Evolutionary conservation across 2,329 filamentous ascomycete species (phyloP).

Genomic region (Ascochyta pisi): DNA sequence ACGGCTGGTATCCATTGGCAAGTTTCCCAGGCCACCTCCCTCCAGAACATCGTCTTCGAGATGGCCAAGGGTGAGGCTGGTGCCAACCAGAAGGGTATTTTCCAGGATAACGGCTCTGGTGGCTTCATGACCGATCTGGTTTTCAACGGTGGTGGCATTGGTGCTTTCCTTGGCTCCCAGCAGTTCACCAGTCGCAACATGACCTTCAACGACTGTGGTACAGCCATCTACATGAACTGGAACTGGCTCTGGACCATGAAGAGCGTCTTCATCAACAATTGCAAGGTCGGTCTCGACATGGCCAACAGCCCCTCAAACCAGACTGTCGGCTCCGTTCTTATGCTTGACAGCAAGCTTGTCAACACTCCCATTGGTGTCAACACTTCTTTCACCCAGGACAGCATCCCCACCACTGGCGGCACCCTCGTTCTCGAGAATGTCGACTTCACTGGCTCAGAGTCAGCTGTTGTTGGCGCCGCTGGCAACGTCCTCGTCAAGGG

Average conservation of each 20-base stretch:
- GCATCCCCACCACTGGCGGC: conserved; percentile 73
- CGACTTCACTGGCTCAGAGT: conserved; percentile 74
- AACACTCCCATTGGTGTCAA: conserved; percentile 79
- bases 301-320: conserved; percentile 65
- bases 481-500: conserved; percentile 72
- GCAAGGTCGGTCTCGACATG: conserved; percentile 58
- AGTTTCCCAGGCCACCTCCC: conserved; percentile 68
- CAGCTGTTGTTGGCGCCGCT: conserved; percentile 67
- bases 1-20: conserved; percentile 70
- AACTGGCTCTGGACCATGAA: conserved; percentile 61
- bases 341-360: conserved; percentile 80
- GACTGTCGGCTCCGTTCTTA: conserved; percentile 82
- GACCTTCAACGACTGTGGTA: conserved; percentile 58
- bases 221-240: conserved; percentile 62
- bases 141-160: conserved; percentile 67
- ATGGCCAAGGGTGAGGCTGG: conserved; percentile 56
- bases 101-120: conserved; percentile 67
- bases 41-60: conserved; percentile 68
- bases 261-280: conserved; percentile 56
- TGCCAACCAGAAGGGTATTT: conserved; percentile 64
- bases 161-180: conserved; percentile 68
- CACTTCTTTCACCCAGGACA: conserved; percentile 76
- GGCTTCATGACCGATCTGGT: conserved; percentile 66
- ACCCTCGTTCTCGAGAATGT: conserved; percentile 89
- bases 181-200: conserved; percentile 64